Evolutionary conservation across 1,139 yeast species (phyloP), one percentile per base, ranked within the genome.

Genomic region (Pichia sp.): DNA sequence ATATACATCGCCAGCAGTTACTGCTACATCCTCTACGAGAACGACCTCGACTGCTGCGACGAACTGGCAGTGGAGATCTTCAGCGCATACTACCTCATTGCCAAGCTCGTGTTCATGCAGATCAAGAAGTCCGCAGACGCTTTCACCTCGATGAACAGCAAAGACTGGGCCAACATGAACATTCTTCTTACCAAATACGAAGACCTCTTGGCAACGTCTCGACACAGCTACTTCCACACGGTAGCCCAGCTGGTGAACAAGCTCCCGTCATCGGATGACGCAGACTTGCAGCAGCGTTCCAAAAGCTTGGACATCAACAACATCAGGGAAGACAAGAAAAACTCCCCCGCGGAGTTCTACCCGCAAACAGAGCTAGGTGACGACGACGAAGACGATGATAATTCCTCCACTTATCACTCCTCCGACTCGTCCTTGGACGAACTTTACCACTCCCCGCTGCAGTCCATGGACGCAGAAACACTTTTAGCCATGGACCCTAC

Each of bases 1-100:
- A 49, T 55, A 5, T 55, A 53, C 41, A 52, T 55, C n/a, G 56
- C 56, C n/a, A 52, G 56, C 31, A 53, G 23, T 36, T 53, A 53
- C 29, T 55, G 56, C 15, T 50, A 40, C n/a, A 44, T 55, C 13
- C 47, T 55, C 40, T 45, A 38, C 10, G 52, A 53, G n/a, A 53
- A 50, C 29, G 55, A 56, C 50, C 26, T 51, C 13, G 53, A 47
- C 11, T 34, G 45, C 29, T 52, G 55, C 32, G 57, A 53, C 19
- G 58, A 56, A 43, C 10, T 56, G 16, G 50, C 56, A 8, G 19
- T 56, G 2, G 52, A 56, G 40, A n/a, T 52, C 15, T 56, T 56
- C n/a, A 23, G 55, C 15, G 49, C 51, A 4, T 56, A 51, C n/a
- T 54, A 56, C 30, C 13, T 54, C 5, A 50, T 56, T n/a, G 30